These are phyloP conservation scores for Triglochin maritima DNA, from an alignment of 106 monocot species.

Conservation along the genomic window DNA sequence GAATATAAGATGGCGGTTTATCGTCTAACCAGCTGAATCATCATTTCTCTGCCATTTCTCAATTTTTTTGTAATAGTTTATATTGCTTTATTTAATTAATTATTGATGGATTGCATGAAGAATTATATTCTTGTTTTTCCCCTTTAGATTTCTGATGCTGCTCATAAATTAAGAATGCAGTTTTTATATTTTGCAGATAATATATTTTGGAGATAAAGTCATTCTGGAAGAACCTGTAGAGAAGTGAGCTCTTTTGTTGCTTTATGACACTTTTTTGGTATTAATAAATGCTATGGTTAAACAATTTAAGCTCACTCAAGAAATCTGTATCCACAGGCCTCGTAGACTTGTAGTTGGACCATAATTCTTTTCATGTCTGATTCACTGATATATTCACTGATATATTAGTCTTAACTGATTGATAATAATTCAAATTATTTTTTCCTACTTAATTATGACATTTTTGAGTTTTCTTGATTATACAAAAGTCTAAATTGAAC, in stretches of 20 bases:
- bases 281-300: neutral
- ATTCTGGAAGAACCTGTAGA: constrained; percentile 91
- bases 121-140: neutral
- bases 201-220: constrained; percentile 74
- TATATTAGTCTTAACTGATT: too few relatives aligned
- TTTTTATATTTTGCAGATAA: constrained; percentile 46
- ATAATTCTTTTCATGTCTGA: neutral
- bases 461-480: too few relatives aligned
- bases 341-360: neutral
- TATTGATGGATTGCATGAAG: neutral
- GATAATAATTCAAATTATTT: too few relatives aligned
- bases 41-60: too few relatives aligned
- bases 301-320: neutral
- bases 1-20: too few relatives aligned
- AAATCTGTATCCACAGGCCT: neutral
- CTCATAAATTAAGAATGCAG: neutral
- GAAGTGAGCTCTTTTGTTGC: constrained; percentile 32
- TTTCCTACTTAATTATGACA: too few relatives aligned
- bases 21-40: too few relatives aligned
- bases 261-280: neutral
- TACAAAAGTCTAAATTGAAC: too few relatives aligned
- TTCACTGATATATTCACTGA: too few relatives aligned
- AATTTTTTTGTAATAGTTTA: neutral
- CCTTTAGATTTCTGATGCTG: neutral
- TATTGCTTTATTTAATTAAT: neutral